Evolutionary conservation across 441 rosid species (phyloP).

Genomic region (Croton laevigatus): DNA sequence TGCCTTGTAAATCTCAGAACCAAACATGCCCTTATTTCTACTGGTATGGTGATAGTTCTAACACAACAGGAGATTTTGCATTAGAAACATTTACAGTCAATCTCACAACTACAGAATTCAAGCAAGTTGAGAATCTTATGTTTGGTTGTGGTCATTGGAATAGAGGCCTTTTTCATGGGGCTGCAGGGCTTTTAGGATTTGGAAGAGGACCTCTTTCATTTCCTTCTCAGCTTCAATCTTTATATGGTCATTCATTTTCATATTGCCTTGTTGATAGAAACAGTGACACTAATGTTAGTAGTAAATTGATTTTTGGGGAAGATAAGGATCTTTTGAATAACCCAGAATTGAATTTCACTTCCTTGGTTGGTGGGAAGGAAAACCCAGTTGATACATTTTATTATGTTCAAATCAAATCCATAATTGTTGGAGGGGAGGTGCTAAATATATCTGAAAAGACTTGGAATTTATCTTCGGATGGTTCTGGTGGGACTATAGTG

Average conservation of each 20-base stretch:
- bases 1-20: slow-evolving; percentile 56
- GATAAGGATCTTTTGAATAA: slow-evolving; percentile 63
- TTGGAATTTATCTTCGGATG: slow-evolving; percentile 57
- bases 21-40: slow-evolving; percentile 83
- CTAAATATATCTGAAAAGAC: slow-evolving; percentile 64
- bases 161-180: slow-evolving; percentile 75
- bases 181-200: slow-evolving; percentile 77
- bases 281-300: slow-evolving; percentile 71
- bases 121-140: slow-evolving; percentile 62
- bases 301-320: slow-evolving; percentile 90
- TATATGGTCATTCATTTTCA: slow-evolving; percentile 77
- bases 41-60: slow-evolving; percentile 91
- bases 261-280: slow-evolving; percentile 85
- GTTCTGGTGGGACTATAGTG: slow-evolving; percentile 83
- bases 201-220: slow-evolving; percentile 92
- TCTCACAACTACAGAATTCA: slow-evolving; percentile 56
- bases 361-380: slow-evolving; percentile 57
- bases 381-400: slow-evolving; percentile 75
- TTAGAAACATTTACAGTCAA: slow-evolving; percentile 78
- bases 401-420: slow-evolving; percentile 69
- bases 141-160: slow-evolving; percentile 98
- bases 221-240: slow-evolving; percentile 78
- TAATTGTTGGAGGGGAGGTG: slow-evolving; percentile 59
- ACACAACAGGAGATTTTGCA: slow-evolving; percentile 88
- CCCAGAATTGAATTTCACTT: slow-evolving; percentile 68